Base-by-base conservation (phyloP, 192 early-diverging fungal genomes). In the Gigaspora rosea region DNA sequence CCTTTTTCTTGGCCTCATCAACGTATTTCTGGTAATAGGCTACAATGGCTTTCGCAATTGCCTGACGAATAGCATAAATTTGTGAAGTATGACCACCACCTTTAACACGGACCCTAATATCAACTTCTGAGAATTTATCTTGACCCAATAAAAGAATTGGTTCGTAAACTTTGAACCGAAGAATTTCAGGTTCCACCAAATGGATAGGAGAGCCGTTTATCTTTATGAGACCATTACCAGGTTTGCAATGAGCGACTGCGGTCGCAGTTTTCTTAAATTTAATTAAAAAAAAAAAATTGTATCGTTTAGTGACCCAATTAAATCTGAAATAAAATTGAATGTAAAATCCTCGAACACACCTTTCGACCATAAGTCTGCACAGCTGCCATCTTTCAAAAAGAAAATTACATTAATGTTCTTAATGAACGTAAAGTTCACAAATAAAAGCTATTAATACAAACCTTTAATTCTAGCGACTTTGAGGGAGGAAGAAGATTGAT, bases 1-100 rank as follows among this genome's bases (percentile, higher is more conserved):
- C 96, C 90, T 97, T 97, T 94, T 99, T 99, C 83, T 96, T 93
- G 69, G 95, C 96, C 88, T 99, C 97, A 87, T 99, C 97, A 73
- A 99, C 96, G 85, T 88, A 99, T 93, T 99, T 99, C 85, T 98
- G 96, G 92, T 97, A 96, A 91, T 92, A 99, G 68, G 97, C 96
- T 83, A 99, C 97, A 80, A 99, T 92, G 68, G 94, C 92, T 95
- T 99, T 99, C 86, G 97, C 96, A 83, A 99, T 91, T 71, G 97
- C 95, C 89, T 99, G 97, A 81, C 97, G 94, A 88, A 99, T 96
- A 81, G 94, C 93, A 82, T 98, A 99, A 87, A 99, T 90, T 90
- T 99, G 96, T 65, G 96, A 96, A 80, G 92, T 93, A 85, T 92
- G 91, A 89, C 97, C 97, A 92, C 97, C 97, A 87, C 97, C 97